Conservation (phyloP, 257 asterid species). For the Primulina eburnea region DNA sequence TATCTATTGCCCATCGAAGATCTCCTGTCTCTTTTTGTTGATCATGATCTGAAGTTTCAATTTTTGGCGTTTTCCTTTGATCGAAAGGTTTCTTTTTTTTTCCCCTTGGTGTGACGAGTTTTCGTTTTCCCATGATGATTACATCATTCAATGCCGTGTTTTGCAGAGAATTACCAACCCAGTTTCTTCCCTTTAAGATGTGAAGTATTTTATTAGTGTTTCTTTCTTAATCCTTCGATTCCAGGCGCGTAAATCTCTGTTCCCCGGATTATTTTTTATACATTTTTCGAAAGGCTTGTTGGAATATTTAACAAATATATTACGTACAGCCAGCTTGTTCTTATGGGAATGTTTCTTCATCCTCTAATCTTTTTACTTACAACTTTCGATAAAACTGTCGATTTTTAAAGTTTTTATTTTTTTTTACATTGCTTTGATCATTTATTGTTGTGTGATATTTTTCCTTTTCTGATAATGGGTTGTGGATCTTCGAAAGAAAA, state of each 20-base stretch:
- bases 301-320: slow-evolving; percentile 37
- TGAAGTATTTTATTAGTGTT: slow-evolving; percentile 17
- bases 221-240: slow-evolving; percentile 20
- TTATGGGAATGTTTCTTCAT: slow-evolving; percentile 47
- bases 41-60: slow-evolving; percentile 4
- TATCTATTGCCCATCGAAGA: slow-evolving; percentile 22
- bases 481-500: slow-evolving; percentile 69
- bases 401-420: slow-evolving; percentile 6
- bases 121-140: slow-evolving; percentile 18
- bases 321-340: slow-evolving; percentile 41
- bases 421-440: not conserved
- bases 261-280: slow-evolving; percentile 26
- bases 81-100: not conserved
- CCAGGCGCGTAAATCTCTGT: slow-evolving; percentile 34
- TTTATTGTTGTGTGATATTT: slow-evolving; percentile 3
- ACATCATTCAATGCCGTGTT: slow-evolving; percentile 26
- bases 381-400: slow-evolving; percentile 15
- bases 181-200: slow-evolving; percentile 20
- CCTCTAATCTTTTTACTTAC: slow-evolving; percentile 33
- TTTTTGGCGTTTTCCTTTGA: slow-evolving; percentile 12
- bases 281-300: slow-evolving; percentile 21
- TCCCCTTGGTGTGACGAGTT: not conserved
- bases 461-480: slow-evolving; percentile 51
- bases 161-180: slow-evolving; percentile 21
- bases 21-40: slow-evolving; percentile 27